Base-by-base conservation (phyloP, 768 basidiomycete species). In the Coprinopsis marcescibilis region DNA sequence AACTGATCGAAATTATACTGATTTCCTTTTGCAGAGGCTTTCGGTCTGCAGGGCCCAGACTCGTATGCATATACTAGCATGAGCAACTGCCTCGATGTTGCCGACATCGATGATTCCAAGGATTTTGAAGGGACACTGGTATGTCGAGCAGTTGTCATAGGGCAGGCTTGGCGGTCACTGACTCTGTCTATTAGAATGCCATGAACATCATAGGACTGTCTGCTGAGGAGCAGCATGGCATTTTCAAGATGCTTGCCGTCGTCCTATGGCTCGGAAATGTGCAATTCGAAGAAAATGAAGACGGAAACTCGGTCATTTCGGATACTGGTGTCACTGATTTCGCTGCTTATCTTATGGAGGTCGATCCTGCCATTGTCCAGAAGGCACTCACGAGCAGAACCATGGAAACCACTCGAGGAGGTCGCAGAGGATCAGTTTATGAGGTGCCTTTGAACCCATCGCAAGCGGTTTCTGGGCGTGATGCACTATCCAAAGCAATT, bases 191-290 rank as follows among this genome's bases (percentile, higher is more conserved):
- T 42, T 59, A 94, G 86, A 85, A 84, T 67, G 94, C 96, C 14
- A 98, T 99, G 96, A 75, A 81, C 56, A 72, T 88, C 50, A 92
- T 99, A 52, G 96, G 96, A 29, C 73, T 99, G n/a, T 77, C 75
- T 37, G 69, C 72, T 13, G 72, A 81, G 7, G 96, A 99, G 62
- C 94, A 98, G 62, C 80, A 70, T 59, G 86, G 94, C 55, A 98
- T 99, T 56, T 88, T 94, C 65, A 83, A 92, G 48, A 89, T 91
- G 79, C 76, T 99, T 36, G 90, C 95, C 4, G 76, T 82, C 48
- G 74, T 97, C 58, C 77, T 99, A 11, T 98, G 96, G 96, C 75
- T 99, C 2, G 96, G 96, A 34, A 99, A 99, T 53, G 85, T 95
- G 15, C 86, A 92, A 55, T 99, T 93, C 60, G 67, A 67, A 27